Base-by-base conservation (phyloP, 768 basidiomycete genomes). In the Chiua virens region DNA sequence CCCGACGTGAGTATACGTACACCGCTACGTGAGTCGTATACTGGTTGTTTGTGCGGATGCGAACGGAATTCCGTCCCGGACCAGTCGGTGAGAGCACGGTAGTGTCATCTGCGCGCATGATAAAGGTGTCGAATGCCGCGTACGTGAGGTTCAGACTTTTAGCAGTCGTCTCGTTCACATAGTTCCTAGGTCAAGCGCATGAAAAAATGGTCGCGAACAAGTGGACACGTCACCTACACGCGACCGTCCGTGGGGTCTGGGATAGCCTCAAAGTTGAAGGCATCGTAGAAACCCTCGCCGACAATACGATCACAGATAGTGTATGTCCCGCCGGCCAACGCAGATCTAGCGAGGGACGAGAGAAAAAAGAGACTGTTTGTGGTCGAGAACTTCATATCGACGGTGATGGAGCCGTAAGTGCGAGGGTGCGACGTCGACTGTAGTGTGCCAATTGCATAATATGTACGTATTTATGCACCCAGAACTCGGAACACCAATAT, bases 51-150 rank as follows among this genome's bases (percentile, higher is more conserved):
- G 64, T 58, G 45, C 58, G 56, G 23, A 73, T 72, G 14, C 72
- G 58, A 47, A 75, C 64, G 10, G 72, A 73, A 48, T 75, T 67
- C 18, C 74, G 61, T 37, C 72, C 72, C 1, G 66, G 64, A 8
- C 63, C 62, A 18, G 21, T 62, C 7, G 68, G 2, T 3, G 59
- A 45, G 37, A 74, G 62, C 8, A 62, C 52, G 8, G 65, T 65
- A 0, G 63, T 71, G 47, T 71, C 60, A 39, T 73, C 73, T n/a
- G 71, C 70, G 5, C 72, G 73, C 59, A 73, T 58, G 35, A 72
- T 57, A 47, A 73, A 71, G 4, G 60, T 66, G 35, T 67, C 18
- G 8, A 49, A 44, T 2, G 60, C 56, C 5, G 60, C 61, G 39
- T 63, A 68, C 1, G 66, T 65, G 45, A 73, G 60, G 42, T 64